Evolutionary conservation across 1,139 yeast species (phyloP).

Genomic region (Yamadazyma buinensis): DNA sequence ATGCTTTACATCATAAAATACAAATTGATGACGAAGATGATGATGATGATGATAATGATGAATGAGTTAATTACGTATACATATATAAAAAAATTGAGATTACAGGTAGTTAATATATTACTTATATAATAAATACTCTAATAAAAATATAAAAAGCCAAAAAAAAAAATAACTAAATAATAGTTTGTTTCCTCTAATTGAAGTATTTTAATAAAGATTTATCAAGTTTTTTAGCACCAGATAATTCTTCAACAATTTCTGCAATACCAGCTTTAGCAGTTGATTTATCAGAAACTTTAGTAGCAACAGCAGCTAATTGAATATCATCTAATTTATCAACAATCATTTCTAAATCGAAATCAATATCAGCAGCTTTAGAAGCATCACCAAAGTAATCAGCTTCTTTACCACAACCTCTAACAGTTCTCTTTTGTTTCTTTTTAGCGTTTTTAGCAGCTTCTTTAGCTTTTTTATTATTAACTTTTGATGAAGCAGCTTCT

Average conservation of each 20-base stretch:
- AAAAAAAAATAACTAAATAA: no score
- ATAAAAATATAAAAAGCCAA: no score
- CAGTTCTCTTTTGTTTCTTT: slow-evolving; percentile 96
- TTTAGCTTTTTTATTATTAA: slow-evolving; percentile 79
- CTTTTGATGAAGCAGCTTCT: slow-evolving; percentile 94
- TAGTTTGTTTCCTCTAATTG: not conserved
- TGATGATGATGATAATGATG: no score
- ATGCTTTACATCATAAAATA: slow-evolving; percentile 40
- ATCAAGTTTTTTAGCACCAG: slow-evolving; percentile 28
- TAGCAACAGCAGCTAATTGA: slow-evolving; percentile 68
- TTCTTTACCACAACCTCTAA: slow-evolving; percentile 83
- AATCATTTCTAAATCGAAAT: slow-evolving; percentile 74
- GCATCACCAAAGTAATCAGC: slow-evolving; percentile 81
- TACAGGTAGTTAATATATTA: no score
- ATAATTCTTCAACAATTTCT: slow-evolving; percentile 45
- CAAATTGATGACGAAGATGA: slow-evolving; percentile 30
- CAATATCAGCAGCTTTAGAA: slow-evolving; percentile 61
- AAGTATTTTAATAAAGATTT: slow-evolving; percentile 37
- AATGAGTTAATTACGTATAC: no score
- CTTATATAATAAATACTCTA: no score
- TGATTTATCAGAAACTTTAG: slow-evolving; percentile 52
- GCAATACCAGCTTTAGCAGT: slow-evolving; percentile 49
- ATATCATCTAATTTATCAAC: slow-evolving; percentile 77
- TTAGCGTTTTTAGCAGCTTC: slow-evolving; percentile 95
- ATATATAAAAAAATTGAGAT: not conserved